Percentiles rank a stretch among this genome's conserved stretches.
Conservation (phyloP, 2,329 filamentous ascomycete species). For the Ceratocystis smalleyi region DNA sequence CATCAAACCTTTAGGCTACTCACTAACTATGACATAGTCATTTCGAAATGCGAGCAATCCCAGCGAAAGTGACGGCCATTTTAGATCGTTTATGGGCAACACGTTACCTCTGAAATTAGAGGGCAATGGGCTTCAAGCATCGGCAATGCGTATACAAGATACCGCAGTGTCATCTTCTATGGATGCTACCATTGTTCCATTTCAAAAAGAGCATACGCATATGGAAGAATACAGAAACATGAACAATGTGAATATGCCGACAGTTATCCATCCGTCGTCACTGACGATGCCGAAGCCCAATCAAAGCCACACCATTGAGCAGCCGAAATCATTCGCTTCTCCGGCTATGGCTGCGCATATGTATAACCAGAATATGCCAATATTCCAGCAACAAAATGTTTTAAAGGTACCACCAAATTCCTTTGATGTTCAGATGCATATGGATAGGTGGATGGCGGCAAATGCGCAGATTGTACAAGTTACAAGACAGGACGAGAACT, state of each 20-base stretch:
- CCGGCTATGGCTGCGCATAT: conserved; percentile 6
- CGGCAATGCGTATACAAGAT: not conserved
- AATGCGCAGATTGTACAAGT: conserved; percentile 19
- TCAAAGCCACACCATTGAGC: not conserved
- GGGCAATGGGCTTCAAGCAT: not conserved
- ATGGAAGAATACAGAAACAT: not conserved
- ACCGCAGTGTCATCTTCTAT: not conserved
- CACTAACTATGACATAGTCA: not conserved
- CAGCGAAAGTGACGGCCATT: not conserved
- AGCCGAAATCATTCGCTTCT: conserved; percentile 10
- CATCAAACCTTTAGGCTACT: not conserved
- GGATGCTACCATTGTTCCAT: not conserved
- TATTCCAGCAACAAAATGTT: not conserved
- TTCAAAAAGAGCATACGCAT: not conserved
- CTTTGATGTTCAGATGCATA: conserved; percentile 25
- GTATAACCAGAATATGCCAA: conserved; percentile 17
- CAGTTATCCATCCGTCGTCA: not conserved
- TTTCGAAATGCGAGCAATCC: conserved; percentile 5
- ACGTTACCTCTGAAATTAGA: not conserved
- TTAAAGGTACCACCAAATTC: conserved; percentile 22
- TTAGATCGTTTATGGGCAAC: conserved; percentile 4
- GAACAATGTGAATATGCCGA: not conserved
- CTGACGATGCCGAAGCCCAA: not conserved
- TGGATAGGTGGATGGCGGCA: conserved; percentile 28
- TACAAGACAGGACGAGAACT: not conserved